Conservation (phyloP, 1,284 basidiomycete genomes). For the Ganoderma multipileum region DNA sequence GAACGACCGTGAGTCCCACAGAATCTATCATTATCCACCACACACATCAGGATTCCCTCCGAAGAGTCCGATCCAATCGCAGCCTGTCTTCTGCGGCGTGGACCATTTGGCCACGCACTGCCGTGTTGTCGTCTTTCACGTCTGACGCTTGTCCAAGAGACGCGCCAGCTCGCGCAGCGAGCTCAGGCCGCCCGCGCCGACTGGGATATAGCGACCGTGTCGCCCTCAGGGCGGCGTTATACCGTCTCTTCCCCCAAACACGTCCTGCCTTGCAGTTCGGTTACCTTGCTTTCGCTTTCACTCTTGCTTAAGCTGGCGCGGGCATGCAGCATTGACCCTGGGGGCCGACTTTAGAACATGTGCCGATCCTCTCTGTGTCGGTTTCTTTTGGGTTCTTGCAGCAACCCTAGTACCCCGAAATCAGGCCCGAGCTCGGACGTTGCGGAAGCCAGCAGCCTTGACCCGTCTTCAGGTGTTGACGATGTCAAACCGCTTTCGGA, state of each 20-base stretch:
- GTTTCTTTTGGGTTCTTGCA: constrained; percentile 4
- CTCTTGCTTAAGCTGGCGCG: constrained; percentile 8
- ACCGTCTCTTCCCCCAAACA: constrained; percentile 10
- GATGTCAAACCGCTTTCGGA: not conserved
- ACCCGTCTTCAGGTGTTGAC: not conserved
- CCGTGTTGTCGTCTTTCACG: constrained; percentile 11
- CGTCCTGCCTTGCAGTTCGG: not conserved
- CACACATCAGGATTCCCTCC: not conserved
- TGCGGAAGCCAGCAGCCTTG: constrained; percentile 4
- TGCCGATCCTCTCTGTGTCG: constrained; percentile 1
- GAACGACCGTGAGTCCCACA: constrained; percentile 20
- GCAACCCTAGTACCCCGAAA: not conserved
- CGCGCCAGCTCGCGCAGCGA: constrained; percentile 5
- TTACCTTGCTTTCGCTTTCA: not conserved
- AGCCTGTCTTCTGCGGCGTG: constrained; percentile 1
- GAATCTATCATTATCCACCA: constrained; percentile 3
- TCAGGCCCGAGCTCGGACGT: constrained; percentile 7
- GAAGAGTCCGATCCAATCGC: constrained; percentile 10
- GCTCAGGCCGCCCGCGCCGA: not conserved
- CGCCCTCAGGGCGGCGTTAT: constrained; percentile 1
- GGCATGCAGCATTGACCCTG: constrained; percentile 9
- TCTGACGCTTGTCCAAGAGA: constrained; percentile 1
- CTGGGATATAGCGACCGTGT: constrained; percentile 11
- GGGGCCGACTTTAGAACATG: constrained; percentile 2
- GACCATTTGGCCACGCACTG: constrained; percentile 7